Conservation (phyloP, 352 stramenopile genomes). For the Phytophthora nicotianae region DNA sequence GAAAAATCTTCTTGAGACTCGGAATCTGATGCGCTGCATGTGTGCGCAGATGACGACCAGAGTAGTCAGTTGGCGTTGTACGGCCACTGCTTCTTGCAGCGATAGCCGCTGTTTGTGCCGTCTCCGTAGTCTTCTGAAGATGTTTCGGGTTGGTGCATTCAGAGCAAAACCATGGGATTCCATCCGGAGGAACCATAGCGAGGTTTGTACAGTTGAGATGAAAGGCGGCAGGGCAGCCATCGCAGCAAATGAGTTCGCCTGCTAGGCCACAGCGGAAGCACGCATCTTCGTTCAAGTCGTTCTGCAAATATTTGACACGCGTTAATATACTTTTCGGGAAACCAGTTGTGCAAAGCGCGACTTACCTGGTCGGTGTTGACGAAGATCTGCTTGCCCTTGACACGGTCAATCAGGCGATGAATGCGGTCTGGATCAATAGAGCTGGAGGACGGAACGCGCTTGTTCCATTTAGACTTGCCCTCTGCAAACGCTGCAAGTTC, state of each 20-base stretch:
- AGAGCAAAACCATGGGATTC: conserved; percentile 72
- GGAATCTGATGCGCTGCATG: conserved; percentile 47
- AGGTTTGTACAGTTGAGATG: conserved; percentile 82
- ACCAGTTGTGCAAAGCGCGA: neutral
- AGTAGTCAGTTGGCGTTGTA: conserved; percentile 20
- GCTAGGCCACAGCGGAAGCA: conserved; percentile 76
- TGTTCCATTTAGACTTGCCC: conserved; percentile 75
- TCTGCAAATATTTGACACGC: conserved; percentile 35
- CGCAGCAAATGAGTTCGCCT: conserved; percentile 82
- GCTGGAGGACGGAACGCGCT: conserved; percentile 45
- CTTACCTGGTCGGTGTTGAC: conserved; percentile 65
- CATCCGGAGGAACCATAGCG: conserved; percentile 51
- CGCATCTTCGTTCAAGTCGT: conserved; percentile 82
- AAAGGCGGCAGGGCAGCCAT: conserved; percentile 78
- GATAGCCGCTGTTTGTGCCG: conserved; percentile 8
- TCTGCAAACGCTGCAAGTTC: conserved; percentile 71
- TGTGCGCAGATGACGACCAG: conserved; percentile 50
- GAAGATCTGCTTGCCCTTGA: conserved; percentile 65
- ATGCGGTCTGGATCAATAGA: conserved; percentile 69
- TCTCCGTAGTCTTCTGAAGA: conserved; percentile 32
- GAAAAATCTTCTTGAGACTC: conserved; percentile 73
- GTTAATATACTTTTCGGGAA: conserved; percentile 7
- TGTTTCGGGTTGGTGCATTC: conserved; percentile 65
- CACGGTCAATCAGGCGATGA: conserved; percentile 67
- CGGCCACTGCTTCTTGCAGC: conserved; percentile 24